Evolutionary conservation across 1,284 basidiomycete genomes (phyloP).

Genomic region (Microbotryum violaceum): DNA sequence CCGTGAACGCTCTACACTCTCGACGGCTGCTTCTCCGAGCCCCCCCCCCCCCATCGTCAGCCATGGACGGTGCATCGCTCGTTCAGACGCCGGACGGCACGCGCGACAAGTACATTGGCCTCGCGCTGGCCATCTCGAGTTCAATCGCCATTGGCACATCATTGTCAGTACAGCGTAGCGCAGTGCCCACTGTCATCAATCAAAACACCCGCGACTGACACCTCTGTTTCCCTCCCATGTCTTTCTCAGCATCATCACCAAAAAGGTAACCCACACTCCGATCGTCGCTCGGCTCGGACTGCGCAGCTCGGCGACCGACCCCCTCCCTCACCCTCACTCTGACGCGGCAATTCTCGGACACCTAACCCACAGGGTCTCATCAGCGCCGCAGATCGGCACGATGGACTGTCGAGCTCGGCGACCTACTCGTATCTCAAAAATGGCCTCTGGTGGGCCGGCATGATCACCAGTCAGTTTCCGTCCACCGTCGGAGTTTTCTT

Average conservation of each 20-base stretch:
- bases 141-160: constrained; percentile 82
- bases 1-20: too few relatives aligned
- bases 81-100: neutral
- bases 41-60: too few relatives aligned
- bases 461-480: constrained; percentile 69
- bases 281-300: too few relatives aligned
- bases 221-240: too few relatives aligned
- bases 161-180: constrained; percentile 44
- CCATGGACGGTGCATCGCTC: too few relatives aligned
- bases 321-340: too few relatives aligned
- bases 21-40: too few relatives aligned
- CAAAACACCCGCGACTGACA: too few relatives aligned
- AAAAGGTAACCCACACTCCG: constrained; percentile 58
- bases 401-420: constrained; percentile 63
- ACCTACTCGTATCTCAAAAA: constrained; percentile 73
- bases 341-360: too few relatives aligned
- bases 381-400: constrained; percentile 32
- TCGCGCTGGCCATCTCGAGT: constrained; percentile 71
- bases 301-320: too few relatives aligned
- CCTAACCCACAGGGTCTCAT: constrained; percentile 24
- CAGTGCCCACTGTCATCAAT: too few relatives aligned
- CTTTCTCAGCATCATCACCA: constrained; percentile 66
- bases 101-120: constrained; percentile 53
- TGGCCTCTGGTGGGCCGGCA: constrained; percentile 97
- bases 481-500: neutral